Conservation (phyloP, 2,329 filamentous ascomycete species). For the Beauveria sp. region DNA sequence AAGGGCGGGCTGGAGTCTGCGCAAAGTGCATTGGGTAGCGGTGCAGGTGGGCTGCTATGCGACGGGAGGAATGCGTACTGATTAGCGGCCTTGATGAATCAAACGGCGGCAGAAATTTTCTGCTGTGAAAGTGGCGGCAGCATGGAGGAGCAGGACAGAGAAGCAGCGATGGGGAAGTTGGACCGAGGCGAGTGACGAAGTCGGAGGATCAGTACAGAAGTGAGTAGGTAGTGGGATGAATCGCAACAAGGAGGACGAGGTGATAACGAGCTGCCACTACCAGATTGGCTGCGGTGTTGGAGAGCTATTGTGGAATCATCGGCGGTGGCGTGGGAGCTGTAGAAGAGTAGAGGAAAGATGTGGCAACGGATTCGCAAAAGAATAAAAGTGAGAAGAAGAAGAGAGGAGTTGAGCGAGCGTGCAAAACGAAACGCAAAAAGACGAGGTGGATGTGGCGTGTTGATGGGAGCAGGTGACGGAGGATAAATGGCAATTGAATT, state of each 20-base stretch:
- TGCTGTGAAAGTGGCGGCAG: neutral
- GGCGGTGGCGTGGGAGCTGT: neutral
- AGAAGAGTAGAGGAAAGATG: neutral
- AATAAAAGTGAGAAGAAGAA: neutral
- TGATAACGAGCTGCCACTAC: slow-evolving; percentile 3
- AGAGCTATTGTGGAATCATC: slow-evolving; percentile 4
- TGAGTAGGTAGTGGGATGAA: neutral
- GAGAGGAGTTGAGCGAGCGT: neutral
- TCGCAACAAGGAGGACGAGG: neutral
- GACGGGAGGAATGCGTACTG: slow-evolving; percentile 4
- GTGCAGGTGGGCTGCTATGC: slow-evolving; percentile 6
- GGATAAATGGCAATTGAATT: neutral
- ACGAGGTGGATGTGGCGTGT: slow-evolving; percentile 1
- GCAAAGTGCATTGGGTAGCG: slow-evolving; percentile 6
- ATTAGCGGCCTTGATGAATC: neutral
- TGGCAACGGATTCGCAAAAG: neutral
- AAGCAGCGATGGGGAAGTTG: neutral
- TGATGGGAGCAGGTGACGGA: slow-evolving; percentile 9
- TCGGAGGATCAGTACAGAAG: neutral
- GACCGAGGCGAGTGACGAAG: neutral
- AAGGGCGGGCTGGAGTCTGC: neutral
- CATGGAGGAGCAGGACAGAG: neutral
- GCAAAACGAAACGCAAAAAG: neutral
- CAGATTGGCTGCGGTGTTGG: slow-evolving; percentile 3
- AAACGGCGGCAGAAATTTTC: neutral